phyloP scores from a whole-genome alignment of 2,329 filamentous ascomycete species.

The Elsinoe ampelina region DNA sequence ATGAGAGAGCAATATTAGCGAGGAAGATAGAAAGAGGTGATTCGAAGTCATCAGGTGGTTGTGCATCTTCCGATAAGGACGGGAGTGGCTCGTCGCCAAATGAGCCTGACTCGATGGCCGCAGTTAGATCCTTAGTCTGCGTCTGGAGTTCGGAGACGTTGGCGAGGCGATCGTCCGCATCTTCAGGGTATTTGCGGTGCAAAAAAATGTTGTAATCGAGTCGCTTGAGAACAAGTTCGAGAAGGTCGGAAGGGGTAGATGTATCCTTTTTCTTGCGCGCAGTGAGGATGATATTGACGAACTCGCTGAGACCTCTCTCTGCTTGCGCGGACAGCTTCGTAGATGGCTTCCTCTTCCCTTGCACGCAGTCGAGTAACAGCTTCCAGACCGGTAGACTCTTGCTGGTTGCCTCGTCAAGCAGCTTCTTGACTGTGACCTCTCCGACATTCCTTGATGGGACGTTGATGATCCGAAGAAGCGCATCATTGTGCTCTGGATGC shows the following conservation, averaged over 20 bases:
- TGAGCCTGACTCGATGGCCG: constrained; percentile 34
- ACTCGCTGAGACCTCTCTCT: constrained; percentile 47
- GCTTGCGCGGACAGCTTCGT: constrained; percentile 48
- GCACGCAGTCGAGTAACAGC: constrained; percentile 52
- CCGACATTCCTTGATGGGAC: constrained; percentile 73
- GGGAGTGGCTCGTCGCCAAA: constrained; percentile 48
- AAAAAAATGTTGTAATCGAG: constrained; percentile 68
- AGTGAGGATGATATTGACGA: constrained; percentile 52
- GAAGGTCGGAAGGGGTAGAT: constrained; percentile 37
- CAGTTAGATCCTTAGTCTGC: constrained; percentile 63
- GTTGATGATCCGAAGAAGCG: constrained; percentile 75
- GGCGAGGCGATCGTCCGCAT: constrained; percentile 70
- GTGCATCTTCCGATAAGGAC: constrained; percentile 60
- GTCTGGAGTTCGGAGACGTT: constrained; percentile 83
- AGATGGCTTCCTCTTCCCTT: constrained; percentile 42
- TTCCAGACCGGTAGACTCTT: constrained; percentile 64
- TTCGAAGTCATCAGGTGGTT: constrained; percentile 41
- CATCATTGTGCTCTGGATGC: constrained; percentile 80
- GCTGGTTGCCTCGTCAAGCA: constrained; percentile 68
- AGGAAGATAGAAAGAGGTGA: constrained; percentile 67
- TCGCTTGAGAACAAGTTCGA: constrained; percentile 52
- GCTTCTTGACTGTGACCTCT: constrained; percentile 61
- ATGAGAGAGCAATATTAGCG: constrained; percentile 80
- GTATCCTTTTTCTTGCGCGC: constrained; percentile 42
- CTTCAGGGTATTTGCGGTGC: constrained; percentile 59